Evolutionary conservation across 2,329 filamentous ascomycete species (phyloP).

Genomic region (Colletotrichum cuscutae): DNA sequence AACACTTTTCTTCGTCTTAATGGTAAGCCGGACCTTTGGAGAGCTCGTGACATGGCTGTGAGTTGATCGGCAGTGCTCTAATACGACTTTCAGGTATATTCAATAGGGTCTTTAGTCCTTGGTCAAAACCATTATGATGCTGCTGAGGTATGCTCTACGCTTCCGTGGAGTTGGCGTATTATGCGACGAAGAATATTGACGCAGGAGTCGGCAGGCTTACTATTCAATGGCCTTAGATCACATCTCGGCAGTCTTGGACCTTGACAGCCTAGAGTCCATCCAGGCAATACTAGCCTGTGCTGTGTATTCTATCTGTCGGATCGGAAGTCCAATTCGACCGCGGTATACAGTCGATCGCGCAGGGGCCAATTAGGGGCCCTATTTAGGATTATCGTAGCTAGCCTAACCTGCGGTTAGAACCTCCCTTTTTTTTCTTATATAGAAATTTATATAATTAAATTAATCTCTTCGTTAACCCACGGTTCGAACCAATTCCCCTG

Average conservation of each 20-base stretch:
- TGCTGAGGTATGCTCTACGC: not conserved
- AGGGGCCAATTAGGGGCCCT: no score
- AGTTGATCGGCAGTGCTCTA: not conserved
- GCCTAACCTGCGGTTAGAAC: no score
- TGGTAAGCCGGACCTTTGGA: slow-evolving; percentile 14
- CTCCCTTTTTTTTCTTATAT: no score
- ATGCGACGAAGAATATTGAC: not conserved
- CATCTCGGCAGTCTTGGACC: slow-evolving; percentile 35
- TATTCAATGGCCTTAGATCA: slow-evolving; percentile 38
- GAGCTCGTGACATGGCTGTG: not conserved
- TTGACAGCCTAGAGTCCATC: slow-evolving; percentile 45
- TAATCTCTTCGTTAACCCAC: no score
- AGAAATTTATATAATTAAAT: no score
- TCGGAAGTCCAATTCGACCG: no score
- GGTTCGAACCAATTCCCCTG: no score
- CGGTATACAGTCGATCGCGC: no score
- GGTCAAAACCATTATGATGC: slow-evolving; percentile 22
- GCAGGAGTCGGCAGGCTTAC: not conserved
- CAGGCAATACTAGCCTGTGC: slow-evolving; percentile 46
- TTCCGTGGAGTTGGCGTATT: not conserved
- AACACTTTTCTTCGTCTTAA: slow-evolving; percentile 37
- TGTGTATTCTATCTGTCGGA: slow-evolving; percentile 45
- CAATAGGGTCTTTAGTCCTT: slow-evolving; percentile 33
- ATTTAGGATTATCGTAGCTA: no score
- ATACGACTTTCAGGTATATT: slow-evolving; percentile 25